phyloP scores from a whole-genome alignment of 2,329 filamentous ascomycete species.

The Colletotrichum trifolii region DNA sequence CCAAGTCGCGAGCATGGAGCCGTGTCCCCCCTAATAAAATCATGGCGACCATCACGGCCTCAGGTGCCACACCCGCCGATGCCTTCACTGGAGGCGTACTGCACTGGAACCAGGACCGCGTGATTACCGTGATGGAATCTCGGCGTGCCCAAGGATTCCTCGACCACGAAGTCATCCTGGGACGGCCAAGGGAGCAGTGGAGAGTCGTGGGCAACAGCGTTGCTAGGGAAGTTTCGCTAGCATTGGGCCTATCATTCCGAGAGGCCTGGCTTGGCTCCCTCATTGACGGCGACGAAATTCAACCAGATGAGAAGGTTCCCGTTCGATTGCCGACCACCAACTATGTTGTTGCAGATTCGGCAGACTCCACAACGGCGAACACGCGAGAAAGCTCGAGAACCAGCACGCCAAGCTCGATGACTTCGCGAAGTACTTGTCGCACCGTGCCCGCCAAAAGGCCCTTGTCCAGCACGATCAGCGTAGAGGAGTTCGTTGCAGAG shows the following conservation, averaged over 20 bases:
- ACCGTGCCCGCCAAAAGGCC: no score
- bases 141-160: slow-evolving; percentile 76
- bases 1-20: slow-evolving; percentile 57
- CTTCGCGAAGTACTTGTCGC: no score
- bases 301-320: no score
- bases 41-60: slow-evolving; percentile 73
- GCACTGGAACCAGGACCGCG: slow-evolving; percentile 75
- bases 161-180: slow-evolving; percentile 77
- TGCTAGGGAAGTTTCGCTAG: slow-evolving; percentile 73
- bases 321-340: no score
- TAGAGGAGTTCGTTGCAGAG: no score
- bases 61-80: slow-evolving; percentile 58
- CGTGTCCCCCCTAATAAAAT: slow-evolving; percentile 64
- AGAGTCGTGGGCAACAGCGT: slow-evolving; percentile 83
- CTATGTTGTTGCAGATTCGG: no score
- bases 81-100: slow-evolving; percentile 63
- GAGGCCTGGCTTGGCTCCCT: slow-evolving; percentile 63
- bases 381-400: no score
- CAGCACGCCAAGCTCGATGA: no score
- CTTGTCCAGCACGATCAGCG: background rate
- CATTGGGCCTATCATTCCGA: slow-evolving; percentile 71
- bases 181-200: slow-evolving; percentile 65
- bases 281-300: slow-evolving; percentile 28
- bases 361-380: no score
- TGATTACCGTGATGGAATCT: slow-evolving; percentile 73